These are phyloP conservation scores for Pythium scleroteichum DNA, from an alignment of 352 stramenopile genomes.

Conservation along the genomic window DNA sequence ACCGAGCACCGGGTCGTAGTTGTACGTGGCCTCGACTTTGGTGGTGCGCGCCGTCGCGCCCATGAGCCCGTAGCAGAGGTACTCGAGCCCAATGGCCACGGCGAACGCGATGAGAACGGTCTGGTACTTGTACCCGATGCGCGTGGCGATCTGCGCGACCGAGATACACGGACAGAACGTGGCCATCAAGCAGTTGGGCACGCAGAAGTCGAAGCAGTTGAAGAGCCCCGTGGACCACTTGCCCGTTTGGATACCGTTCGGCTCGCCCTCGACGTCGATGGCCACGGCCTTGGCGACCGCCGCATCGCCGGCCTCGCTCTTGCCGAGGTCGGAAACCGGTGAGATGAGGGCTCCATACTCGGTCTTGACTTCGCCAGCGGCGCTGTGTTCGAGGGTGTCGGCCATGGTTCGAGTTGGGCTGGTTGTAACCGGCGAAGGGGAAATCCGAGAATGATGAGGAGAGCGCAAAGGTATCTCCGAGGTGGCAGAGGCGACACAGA, in stretches of 20 bases:
- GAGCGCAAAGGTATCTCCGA: too few species aligned
- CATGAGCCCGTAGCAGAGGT: neutral
- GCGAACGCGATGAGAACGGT: slow-evolving; percentile 5
- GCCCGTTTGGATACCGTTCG: slow-evolving; percentile 4
- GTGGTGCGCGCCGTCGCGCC: neutral
- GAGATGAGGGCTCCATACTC: neutral
- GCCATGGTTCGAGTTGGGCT: neutral
- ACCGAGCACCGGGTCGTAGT: neutral
- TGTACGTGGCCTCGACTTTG: neutral
- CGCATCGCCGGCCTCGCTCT: neutral
- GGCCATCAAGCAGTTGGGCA: slow-evolving; percentile 30
- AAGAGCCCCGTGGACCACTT: slow-evolving; percentile 23
- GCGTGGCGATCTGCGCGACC: slow-evolving; percentile 19
- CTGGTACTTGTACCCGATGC: slow-evolving; percentile 21
- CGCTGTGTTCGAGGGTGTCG: neutral
- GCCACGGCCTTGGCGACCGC: slow-evolving; percentile 1
- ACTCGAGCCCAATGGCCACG: slow-evolving; percentile 4
- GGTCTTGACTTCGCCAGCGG: neutral
- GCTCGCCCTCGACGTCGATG: neutral
- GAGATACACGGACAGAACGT: slow-evolving; percentile 27
- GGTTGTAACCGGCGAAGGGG: too few species aligned
- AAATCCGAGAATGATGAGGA: too few species aligned
- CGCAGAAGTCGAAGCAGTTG: slow-evolving; percentile 21
- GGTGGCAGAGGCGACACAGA: neutral
- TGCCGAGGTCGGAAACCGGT: neutral